Percentiles rank a stretch among this genome's conserved stretches.
phyloP scores from a whole-genome alignment of 164 flowering plant genomes.

The Vitis riparia region DNA sequence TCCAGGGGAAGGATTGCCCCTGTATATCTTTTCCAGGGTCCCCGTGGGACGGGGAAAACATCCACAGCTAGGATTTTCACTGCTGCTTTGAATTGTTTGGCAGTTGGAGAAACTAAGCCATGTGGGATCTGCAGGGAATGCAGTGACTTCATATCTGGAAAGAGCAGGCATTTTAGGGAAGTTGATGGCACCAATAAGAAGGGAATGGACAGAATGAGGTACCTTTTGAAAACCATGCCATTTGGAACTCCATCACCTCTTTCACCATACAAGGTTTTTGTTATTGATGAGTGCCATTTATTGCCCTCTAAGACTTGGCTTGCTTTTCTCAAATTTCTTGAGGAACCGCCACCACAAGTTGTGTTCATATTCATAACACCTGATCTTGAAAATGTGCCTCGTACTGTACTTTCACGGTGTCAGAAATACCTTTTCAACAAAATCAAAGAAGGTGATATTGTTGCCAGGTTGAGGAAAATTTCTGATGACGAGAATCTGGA shows the following conservation, averaged over 20 bases:
- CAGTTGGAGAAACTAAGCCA: constrained; percentile 68
- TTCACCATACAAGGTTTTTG: constrained; percentile 58
- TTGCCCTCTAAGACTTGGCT: constrained; percentile 82
- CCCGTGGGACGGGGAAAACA: constrained; percentile 96
- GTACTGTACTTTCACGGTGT: constrained; percentile 76
- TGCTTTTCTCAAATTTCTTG: constrained; percentile 74
- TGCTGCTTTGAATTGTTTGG: constrained; percentile 80
- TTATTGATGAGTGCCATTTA: constrained; percentile 93
- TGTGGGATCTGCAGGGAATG: constrained; percentile 90
- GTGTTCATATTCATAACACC: constrained; percentile 83
- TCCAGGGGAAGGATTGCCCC: constrained; percentile 78
- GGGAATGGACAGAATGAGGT: constrained; percentile 52
- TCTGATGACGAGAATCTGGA: constrained; percentile 70
- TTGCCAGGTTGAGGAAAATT: constrained; percentile 63
- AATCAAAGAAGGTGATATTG: constrained; percentile 75
- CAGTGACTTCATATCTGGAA: constrained; percentile 58
- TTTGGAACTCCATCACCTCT: constrained; percentile 29
- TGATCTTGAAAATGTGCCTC: constrained; percentile 83
- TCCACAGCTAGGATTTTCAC: constrained; percentile 85
- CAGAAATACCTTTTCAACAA: constrained; percentile 86
- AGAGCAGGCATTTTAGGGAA: constrained; percentile 53
- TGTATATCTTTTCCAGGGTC: constrained; percentile 93
- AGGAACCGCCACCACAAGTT: constrained; percentile 65
- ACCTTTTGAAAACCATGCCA: constrained; percentile 46
- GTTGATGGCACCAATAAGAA: constrained; percentile 75